phyloP scores from a whole-genome alignment of 2,329 filamentous ascomycete species.

The Helicocarpus griseus region DNA sequence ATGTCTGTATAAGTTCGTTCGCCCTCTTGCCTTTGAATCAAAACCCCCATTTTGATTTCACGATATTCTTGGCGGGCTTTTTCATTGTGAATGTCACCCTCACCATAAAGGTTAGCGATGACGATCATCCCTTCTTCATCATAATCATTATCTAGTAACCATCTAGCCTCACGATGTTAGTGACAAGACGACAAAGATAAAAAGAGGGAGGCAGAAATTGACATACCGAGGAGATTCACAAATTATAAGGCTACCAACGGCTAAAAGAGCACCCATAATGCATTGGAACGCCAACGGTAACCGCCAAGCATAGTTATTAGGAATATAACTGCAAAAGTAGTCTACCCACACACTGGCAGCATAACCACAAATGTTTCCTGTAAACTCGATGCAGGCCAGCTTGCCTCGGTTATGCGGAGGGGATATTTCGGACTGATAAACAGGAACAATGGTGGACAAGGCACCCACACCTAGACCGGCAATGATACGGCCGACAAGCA shows the following conservation, averaged over 20 bases:
- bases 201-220: background rate
- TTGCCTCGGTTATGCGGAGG: constrained; percentile 93
- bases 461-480: constrained; percentile 81
- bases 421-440: constrained; percentile 92
- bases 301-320: constrained; percentile 80
- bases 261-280: constrained; percentile 81
- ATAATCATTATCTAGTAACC: constrained; percentile 94
- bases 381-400: constrained; percentile 95
- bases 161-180: constrained; percentile 44
- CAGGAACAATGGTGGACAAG: constrained; percentile 81
- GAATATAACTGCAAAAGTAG: constrained; percentile 89
- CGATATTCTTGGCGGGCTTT: constrained; percentile 93
- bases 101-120: constrained; percentile 93
- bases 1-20: constrained; percentile 87
- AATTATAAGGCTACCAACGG: constrained; percentile 78
- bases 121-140: constrained; percentile 98
- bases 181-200: constrained; percentile 19
- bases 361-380: constrained; percentile 93
- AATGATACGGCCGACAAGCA: constrained; percentile 72
- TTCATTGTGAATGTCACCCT: constrained; percentile 85
- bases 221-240: constrained; percentile 85
- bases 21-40: constrained; percentile 87
- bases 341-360: constrained; percentile 97
- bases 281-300: constrained; percentile 87
- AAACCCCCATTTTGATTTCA: constrained; percentile 97